Conservation (phyloP, 2,329 filamentous ascomycete species). For the Verticillium nonalfalfae region DNA sequence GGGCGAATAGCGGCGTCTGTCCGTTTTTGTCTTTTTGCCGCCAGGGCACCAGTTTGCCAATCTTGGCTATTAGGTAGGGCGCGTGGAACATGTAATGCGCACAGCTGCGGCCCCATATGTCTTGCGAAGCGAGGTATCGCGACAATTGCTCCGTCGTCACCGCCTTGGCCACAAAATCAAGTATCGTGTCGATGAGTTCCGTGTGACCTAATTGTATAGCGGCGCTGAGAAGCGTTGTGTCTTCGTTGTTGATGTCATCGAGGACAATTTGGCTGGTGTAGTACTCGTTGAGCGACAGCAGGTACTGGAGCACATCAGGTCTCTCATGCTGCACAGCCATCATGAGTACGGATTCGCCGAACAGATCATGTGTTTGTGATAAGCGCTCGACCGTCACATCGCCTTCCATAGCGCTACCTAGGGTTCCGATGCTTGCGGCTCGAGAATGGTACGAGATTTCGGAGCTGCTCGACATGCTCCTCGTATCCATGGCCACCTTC, state of each 20-base stretch:
- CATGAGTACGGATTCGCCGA: conserved; percentile 82
- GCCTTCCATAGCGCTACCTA: conserved; percentile 68
- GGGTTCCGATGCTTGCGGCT: conserved; percentile 70
- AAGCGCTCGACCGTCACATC: conserved; percentile 79
- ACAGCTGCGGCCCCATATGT: conserved; percentile 78
- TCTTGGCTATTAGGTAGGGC: conserved; percentile 68
- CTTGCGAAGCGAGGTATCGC: conserved; percentile 68
- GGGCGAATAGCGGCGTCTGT: conserved; percentile 92
- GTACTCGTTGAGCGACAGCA: conserved; percentile 70
- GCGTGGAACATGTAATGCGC: conserved; percentile 97
- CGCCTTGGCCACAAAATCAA: conserved; percentile 61
- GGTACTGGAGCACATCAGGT: conserved; percentile 66
- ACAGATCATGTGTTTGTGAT: conserved; percentile 61
- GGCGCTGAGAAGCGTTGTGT: conserved; percentile 81
- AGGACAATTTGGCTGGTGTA: conserved; percentile 68
- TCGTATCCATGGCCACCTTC: conserved; percentile 81
- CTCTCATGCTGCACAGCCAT: conserved; percentile 74
- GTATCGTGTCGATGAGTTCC: conserved; percentile 67
- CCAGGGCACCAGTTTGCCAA: conserved; percentile 81
- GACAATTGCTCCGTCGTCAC: conserved; percentile 49
- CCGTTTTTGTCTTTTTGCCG: conserved; percentile 89
- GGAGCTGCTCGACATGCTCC: conserved; percentile 83
- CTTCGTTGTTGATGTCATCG: conserved; percentile 81
- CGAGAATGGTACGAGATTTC: conserved; percentile 77
- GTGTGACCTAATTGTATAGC: conserved; percentile 79